Evolutionary conservation across 768 basidiomycete species (phyloP).

Genomic region (Galerina marginata): DNA sequence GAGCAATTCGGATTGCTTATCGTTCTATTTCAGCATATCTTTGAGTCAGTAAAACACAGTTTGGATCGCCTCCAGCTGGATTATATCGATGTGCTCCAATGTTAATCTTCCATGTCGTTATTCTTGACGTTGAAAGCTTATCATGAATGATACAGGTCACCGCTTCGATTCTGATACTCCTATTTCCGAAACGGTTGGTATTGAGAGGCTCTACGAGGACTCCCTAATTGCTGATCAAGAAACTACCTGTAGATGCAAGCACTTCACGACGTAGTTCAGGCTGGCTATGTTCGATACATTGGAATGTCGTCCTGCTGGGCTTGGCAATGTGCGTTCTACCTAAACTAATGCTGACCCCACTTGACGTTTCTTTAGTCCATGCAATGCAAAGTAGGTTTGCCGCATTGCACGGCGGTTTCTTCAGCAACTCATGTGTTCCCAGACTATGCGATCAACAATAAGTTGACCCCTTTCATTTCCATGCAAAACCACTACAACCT

Average conservation of each 20-base stretch:
- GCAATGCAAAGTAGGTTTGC: conserved; percentile 58
- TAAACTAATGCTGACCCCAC: not conserved
- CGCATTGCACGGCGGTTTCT: not conserved
- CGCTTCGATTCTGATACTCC: conserved; percentile 63
- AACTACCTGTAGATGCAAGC: conserved; percentile 58
- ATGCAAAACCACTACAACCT: conserved; percentile 74
- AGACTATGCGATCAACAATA: conserved; percentile 68
- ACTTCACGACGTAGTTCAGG: conserved; percentile 69
- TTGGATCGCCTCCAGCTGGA: conserved; percentile 74
- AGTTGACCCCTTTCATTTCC: conserved; percentile 65
- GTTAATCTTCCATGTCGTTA: conserved; percentile 34
- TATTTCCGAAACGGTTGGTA: conserved; percentile 55
- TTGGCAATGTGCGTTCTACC: conserved; percentile 50
- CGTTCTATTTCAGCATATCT: conserved; percentile 59
- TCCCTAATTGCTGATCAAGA: not conserved
- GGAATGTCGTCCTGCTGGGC: conserved; percentile 63
- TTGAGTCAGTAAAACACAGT: conserved; percentile 66
- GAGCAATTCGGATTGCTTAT: conserved; percentile 19
- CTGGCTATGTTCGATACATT: conserved; percentile 65
- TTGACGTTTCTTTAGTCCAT: conserved; percentile 40
- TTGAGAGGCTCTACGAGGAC: not conserved
- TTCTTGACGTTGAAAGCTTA: conserved; percentile 23
- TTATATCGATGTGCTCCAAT: conserved; percentile 79
- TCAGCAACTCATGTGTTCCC: not conserved
- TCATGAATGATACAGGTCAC: conserved; percentile 40